phyloP scores from a whole-genome alignment of 2,329 filamentous ascomycete genomes.

The Fusarium solani-melongenae region DNA sequence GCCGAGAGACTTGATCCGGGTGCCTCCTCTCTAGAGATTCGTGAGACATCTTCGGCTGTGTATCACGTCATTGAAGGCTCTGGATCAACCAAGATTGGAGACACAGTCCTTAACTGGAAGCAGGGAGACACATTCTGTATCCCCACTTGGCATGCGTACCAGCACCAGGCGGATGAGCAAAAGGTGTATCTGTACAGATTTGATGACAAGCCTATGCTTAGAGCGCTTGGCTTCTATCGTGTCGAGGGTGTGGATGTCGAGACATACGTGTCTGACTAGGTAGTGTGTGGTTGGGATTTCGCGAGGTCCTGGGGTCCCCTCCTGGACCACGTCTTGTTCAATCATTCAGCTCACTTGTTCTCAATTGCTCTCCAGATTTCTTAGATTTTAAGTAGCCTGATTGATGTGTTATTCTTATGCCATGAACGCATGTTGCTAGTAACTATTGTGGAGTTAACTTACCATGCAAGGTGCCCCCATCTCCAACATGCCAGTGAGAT shows the following conservation, averaged over 20 bases:
- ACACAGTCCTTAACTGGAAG: conserved; percentile 54
- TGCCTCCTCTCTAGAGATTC: conserved; percentile 49
- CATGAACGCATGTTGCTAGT: background rate
- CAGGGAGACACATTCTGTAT: conserved; percentile 66
- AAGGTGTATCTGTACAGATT: conserved; percentile 64
- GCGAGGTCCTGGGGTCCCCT: background rate
- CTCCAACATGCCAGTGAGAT: background rate
- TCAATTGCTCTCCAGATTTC: background rate
- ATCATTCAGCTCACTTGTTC: background rate
- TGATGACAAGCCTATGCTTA: conserved; percentile 66
- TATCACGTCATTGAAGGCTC: conserved; percentile 63
- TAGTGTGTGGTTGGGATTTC: background rate
- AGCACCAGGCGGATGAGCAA: conserved; percentile 54
- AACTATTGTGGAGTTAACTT: too few relatives aligned
- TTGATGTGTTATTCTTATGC: background rate
- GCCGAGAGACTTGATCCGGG: conserved; percentile 57
- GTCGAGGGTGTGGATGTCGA: conserved; percentile 23
- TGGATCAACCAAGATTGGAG: conserved; percentile 54
- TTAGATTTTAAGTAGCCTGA: background rate
- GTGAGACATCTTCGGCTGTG: conserved; percentile 63
- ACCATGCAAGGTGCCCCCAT: background rate
- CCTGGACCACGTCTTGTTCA: background rate
- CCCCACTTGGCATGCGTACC: conserved; percentile 62
- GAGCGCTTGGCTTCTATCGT: conserved; percentile 59
- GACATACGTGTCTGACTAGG: conserved; percentile 21